Evolutionary conservation across 768 basidiomycete genomes (phyloP).

Genomic region (Dacryopinax spathularia): DNA sequence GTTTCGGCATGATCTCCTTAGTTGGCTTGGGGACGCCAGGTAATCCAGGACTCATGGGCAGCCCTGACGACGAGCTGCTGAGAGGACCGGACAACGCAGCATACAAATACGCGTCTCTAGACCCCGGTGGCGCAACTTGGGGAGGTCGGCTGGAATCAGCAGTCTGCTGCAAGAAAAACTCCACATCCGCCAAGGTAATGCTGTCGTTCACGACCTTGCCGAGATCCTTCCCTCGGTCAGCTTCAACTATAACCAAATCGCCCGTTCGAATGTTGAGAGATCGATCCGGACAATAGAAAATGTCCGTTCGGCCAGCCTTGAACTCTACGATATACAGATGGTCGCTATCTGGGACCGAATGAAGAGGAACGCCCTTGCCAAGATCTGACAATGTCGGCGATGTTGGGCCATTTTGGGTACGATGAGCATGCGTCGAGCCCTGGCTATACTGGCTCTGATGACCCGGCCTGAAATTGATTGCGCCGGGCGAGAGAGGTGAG

Average conservation of each 20-base stretch:
- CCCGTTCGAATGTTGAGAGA: conserved; percentile 56
- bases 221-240: conserved; percentile 84
- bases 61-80: not conserved
- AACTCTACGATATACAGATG: conserved; percentile 96
- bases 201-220: conserved; percentile 86
- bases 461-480: conserved; percentile 17
- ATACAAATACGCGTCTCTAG: conserved; percentile 12
- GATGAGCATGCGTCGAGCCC: not conserved
- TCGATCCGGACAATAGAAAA: conserved; percentile 77
- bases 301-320: conserved; percentile 89
- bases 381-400: conserved; percentile 37
- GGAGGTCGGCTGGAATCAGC: conserved; percentile 26
- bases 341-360: conserved; percentile 65
- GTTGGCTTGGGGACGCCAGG: conserved; percentile 28
- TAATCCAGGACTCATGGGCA: not conserved
- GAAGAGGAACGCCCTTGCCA: conserved; percentile 79
- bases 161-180: conserved; percentile 76
- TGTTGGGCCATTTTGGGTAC: conserved; percentile 2
- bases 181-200: conserved; percentile 79
- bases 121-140: conserved; percentile 14
- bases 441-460: conserved; percentile 5
- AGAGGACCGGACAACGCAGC: conserved; percentile 5
- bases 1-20: conserved; percentile 94
- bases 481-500: conserved; percentile 13
- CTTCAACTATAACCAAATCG: conserved; percentile 92